Evolutionary conservation across 2,329 filamentous ascomycete species (phyloP), one percentile per base, ranked within the genome.

Genomic region (Neopestalotiopsis sp.): DNA sequence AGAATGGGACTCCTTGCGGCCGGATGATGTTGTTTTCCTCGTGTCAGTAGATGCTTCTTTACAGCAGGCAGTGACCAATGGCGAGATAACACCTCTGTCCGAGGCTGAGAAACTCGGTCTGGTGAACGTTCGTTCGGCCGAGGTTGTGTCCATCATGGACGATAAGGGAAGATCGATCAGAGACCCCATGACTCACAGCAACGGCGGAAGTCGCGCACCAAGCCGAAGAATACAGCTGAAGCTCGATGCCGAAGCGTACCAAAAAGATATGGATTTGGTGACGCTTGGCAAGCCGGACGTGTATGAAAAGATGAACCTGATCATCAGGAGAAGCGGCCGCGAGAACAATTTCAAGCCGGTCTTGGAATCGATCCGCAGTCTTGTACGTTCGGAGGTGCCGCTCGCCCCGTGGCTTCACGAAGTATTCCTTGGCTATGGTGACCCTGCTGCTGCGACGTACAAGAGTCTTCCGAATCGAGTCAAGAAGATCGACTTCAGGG

Each of bases 281-380:
- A 84, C 88, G 10, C 84, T 86, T 69, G 92, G 91, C n/a, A 92
- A 92, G 74, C 84, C 88, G 0, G 92, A 97, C 75, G 85, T 97
- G 4, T 98, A 98, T 79, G 91, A 93, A 60, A 86, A 86, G 42
- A 90, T 99, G 76, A 99, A 99, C 76, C 82, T 98, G 56, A 84
- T 99, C 67, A 87, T 97, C 65, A 91, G 96, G 69, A 89, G 96
- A 73, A 91, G 90, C 77, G 91, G 93, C 34, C 88, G 95, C 69
- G 96, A 99, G 80, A 99, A 99, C 82, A 99, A 99, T 80, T 99
- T 99, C 85, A 97, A 94, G 77, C 91, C 95, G 10, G 91, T 99
- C 10, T 85, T 99, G 45, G 93, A 98, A 75, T 97, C 95, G 1
- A 97, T 99, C 77, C 93, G 92, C 76, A 93, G 90, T 72, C 87